These are phyloP conservation scores for Metarhizium anisopliae DNA, from an alignment of 2,329 filamentous ascomycete species.

Conservation along the genomic window DNA sequence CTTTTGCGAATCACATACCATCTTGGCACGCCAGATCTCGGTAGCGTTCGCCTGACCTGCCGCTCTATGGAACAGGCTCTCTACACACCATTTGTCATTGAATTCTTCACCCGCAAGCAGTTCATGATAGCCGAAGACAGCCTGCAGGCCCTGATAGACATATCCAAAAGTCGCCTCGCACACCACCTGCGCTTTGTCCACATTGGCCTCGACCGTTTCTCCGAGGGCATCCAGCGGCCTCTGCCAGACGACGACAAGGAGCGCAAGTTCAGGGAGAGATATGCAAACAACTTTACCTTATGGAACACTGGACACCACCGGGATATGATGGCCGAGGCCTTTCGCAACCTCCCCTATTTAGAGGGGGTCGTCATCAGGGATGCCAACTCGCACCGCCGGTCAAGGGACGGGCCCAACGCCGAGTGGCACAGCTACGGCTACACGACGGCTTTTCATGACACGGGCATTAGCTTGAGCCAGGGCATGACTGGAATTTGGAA, in stretches of 20 bases:
- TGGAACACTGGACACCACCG: constrained; percentile 36
- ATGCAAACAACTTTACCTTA: constrained; percentile 19
- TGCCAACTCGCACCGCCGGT: constrained; percentile 39
- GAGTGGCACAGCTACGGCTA: constrained; percentile 49
- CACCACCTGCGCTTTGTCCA: constrained; percentile 27
- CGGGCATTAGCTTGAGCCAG: constrained; percentile 16
- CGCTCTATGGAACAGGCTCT: constrained; percentile 43
- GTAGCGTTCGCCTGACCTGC: constrained; percentile 45
- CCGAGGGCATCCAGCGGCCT: constrained; percentile 4
- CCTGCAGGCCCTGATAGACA: constrained; percentile 43
- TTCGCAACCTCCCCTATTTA: constrained; percentile 44
- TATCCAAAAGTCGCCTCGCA: constrained; percentile 37
- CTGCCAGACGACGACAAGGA: constrained; percentile 8
- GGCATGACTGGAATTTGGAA: constrained; percentile 5
- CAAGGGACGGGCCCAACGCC: constrained; percentile 33
- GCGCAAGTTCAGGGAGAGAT: constrained; percentile 10
- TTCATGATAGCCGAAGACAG: constrained; percentile 54
- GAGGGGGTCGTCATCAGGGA: constrained; percentile 50
- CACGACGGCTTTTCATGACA: constrained; percentile 26
- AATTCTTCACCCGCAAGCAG: constrained; percentile 58
- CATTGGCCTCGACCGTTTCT: constrained; percentile 19
- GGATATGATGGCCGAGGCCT: constrained; percentile 47
- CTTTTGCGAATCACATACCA: constrained; percentile 43
- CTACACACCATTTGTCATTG: constrained; percentile 45
- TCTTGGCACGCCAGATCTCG: constrained; percentile 47